These are phyloP conservation scores for Ogataea trehaloabstinens DNA, from an alignment of 805 yeast genomes.

Conservation along the genomic window DNA sequence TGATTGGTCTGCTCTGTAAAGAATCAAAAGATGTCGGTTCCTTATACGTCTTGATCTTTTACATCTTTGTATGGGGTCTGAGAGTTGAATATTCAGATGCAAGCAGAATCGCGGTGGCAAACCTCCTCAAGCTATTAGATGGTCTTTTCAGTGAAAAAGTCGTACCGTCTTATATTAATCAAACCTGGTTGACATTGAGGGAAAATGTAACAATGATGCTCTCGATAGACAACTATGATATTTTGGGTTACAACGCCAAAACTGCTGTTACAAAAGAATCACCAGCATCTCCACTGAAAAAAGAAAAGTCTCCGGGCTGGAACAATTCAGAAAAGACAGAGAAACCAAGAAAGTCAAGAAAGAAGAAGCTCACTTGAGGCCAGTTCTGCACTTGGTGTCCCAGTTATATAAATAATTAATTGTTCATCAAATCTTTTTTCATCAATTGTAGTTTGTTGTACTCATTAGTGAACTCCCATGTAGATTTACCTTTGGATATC, in stretches of 20 bases:
- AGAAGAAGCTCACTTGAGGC: constrained; percentile 14
- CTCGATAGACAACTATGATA: constrained; percentile 17
- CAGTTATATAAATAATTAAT: no score
- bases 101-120: constrained; percentile 29
- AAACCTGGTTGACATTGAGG: constrained; percentile 18
- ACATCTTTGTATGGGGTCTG: constrained; percentile 36
- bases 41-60: constrained; percentile 34
- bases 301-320: constrained; percentile 1
- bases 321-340: constrained; percentile 6
- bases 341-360: constrained; percentile 5
- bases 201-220: constrained; percentile 19
- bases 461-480: constrained; percentile 79
- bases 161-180: constrained; percentile 11
- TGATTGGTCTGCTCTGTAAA: constrained; percentile 27
- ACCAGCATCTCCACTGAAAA: neutral
- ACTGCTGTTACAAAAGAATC: constrained; percentile 7
- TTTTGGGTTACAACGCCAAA: constrained; percentile 1
- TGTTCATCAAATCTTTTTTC: constrained; percentile 40
- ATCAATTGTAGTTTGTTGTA: constrained; percentile 63
- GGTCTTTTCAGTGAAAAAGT: constrained; percentile 15
- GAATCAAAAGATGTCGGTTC: constrained; percentile 28
- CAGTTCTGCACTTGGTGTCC: neutral
- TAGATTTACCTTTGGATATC: constrained; percentile 71
- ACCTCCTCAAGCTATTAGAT: constrained; percentile 23
- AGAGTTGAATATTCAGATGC: constrained; percentile 39